phyloP scores from a whole-genome alignment of 495 filamentous ascomycete species.

The Penicillium nucicola region DNA sequence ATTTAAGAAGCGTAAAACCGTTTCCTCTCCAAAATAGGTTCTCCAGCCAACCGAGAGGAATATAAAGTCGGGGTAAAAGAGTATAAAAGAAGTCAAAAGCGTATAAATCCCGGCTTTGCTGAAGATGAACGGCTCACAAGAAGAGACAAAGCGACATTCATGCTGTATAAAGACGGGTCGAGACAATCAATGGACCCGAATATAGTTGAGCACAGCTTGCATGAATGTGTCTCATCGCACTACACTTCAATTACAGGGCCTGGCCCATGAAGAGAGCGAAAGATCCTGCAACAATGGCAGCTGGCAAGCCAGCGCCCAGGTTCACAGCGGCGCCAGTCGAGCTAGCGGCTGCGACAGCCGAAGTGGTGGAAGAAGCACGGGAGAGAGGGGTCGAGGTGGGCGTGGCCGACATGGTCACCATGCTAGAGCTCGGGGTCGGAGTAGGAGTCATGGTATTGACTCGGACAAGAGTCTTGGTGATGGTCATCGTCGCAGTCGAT shows the following conservation, averaged over 20 bases:
- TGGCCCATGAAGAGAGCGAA: conserved; percentile 37
- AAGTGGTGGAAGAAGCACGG: conserved; percentile 13
- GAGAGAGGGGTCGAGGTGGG: conserved; percentile 22
- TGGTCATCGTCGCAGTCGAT: conserved; percentile 28
- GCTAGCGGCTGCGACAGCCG: conserved; percentile 21
- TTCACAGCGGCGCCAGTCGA: conserved; percentile 19
- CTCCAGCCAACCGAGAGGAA: conserved; percentile 25
- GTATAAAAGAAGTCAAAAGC: conserved; percentile 18
- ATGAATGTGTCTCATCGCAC: background rate
- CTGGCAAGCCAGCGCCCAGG: conserved; percentile 28
- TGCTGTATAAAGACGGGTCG: background rate
- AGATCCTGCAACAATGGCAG: conserved; percentile 36
- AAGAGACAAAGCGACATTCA: background rate
- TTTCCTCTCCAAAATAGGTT: conserved; percentile 21
- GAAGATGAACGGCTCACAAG: conserved; percentile 22
- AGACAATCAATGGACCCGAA: background rate
- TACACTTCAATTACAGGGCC: conserved; percentile 24
- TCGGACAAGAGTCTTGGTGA: conserved; percentile 34
- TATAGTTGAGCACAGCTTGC: background rate
- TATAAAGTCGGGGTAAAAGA: conserved; percentile 17
- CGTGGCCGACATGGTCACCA: conserved; percentile 12
- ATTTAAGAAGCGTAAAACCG: conserved; percentile 32
- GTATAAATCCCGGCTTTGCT: conserved; percentile 20
- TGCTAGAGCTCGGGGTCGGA: conserved; percentile 18
- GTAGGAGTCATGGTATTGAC: conserved; percentile 29